Conservation (phyloP, 495 filamentous ascomycete species). For the Staphylotrichum longicolle region DNA sequence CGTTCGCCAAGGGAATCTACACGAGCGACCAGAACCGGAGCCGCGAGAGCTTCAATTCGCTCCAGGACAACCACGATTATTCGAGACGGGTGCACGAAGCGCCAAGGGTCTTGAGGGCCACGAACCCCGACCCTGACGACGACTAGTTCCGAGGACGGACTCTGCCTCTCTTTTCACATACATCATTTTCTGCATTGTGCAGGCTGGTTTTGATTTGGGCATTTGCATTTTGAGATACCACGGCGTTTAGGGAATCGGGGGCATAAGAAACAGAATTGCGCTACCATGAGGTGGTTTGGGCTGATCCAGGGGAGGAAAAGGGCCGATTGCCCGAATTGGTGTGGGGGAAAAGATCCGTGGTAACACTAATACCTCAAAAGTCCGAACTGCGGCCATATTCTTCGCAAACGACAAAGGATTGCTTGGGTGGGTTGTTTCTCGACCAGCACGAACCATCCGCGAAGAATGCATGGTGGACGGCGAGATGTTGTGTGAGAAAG, state of each 20-base stretch:
- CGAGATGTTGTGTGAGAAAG: too few species aligned
- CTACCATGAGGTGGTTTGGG: neutral
- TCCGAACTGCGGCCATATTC: too few species aligned
- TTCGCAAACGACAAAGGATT: too few species aligned
- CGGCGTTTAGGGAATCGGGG: slow-evolving; percentile 26
- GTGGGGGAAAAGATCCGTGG: too few species aligned
- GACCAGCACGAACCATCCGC: too few species aligned
- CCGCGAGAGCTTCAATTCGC: slow-evolving; percentile 53
- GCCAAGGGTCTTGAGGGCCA: slow-evolving; percentile 50
- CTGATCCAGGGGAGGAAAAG: neutral
- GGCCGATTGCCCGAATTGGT: too few species aligned
- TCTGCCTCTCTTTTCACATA: neutral
- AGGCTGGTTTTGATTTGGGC: neutral
- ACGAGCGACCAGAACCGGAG: slow-evolving; percentile 48
- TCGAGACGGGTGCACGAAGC: slow-evolving; percentile 44
- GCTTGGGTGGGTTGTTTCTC: too few species aligned
- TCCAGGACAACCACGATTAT: slow-evolving; percentile 58
- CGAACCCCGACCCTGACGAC: slow-evolving; percentile 50
- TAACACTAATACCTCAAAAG: too few species aligned
- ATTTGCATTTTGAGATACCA: slow-evolving; percentile 36
- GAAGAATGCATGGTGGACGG: too few species aligned
- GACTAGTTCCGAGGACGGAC: too few species aligned
- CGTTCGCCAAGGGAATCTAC: slow-evolving; percentile 48
- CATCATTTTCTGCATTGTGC: neutral
- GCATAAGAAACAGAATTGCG: slow-evolving; percentile 9